Base-by-base conservation (phyloP, 208 protist genomes). In the Trypanosoma avium region DNA sequence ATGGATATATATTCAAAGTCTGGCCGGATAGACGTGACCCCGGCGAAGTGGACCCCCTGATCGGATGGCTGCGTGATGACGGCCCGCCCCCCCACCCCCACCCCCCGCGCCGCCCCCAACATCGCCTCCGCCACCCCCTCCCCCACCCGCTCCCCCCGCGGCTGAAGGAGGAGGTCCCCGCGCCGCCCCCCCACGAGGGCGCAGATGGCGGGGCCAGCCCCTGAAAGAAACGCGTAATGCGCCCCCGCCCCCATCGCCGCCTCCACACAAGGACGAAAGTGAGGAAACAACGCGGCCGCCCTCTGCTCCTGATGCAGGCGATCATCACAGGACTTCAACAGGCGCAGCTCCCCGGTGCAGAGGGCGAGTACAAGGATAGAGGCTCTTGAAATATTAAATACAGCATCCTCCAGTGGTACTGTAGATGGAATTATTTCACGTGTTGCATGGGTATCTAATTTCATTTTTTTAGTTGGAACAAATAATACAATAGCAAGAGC, bases 311-410 rank as follows among this genome's bases (percentile, higher is more conserved):
- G 90, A 60, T 97, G 93, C 15, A 98, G 74, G 46, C 67, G 54
- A 57, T 97, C 90, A 67, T 70, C 82, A 56, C 78, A 78, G 30
- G 86, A 75, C 62, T 79, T 73, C 17, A 97, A 77, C 30, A 84
- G 15, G 26, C 71, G 65, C 38, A 97, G 73, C 13, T 93, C 58
- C 42, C 81, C 80, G 2, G 80, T 88, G 30, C 74, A 68, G 35
- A 98, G 78, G 1, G 86, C 84, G 2, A 93, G 67, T n/a, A 96
- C 79, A 60, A 98, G 78, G 22, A 97, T 80, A 21, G 90, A 86
- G 5, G 91, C 77, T 50, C 91, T 64, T 13, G 80, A 88, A 54
- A 98, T 94, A 79, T 98, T 98, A 75, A 87, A 90, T n/a, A 97
- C 74, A 21, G 92, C 89, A 50, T 97, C 82, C 45, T 70, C 49